phyloP scores from a whole-genome alignment of 768 basidiomycete species.

The Termitomyces sp. region DNA sequence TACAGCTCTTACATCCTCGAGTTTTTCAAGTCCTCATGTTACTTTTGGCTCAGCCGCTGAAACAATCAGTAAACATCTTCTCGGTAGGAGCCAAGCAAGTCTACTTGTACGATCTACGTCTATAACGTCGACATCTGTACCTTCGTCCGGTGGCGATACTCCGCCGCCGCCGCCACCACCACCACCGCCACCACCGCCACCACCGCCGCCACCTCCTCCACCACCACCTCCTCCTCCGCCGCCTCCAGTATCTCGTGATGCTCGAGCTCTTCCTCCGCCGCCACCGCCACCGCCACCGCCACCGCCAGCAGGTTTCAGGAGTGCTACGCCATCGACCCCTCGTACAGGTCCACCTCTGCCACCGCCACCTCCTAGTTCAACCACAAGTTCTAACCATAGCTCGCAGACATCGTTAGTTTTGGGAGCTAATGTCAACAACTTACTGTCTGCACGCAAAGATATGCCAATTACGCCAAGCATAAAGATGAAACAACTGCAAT shows the following conservation, averaged over 20 bases:
- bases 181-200: neutral
- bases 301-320: slow-evolving; percentile 22
- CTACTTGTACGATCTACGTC: slow-evolving; percentile 31
- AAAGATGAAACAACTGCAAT: slow-evolving; percentile 97
- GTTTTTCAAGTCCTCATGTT: slow-evolving; percentile 36
- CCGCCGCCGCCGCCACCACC: neutral
- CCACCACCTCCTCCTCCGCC: slow-evolving; percentile 15
- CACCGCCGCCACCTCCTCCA: neutral
- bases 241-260: slow-evolving; percentile 16
- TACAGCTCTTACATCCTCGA: slow-evolving; percentile 51
- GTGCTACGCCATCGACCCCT: slow-evolving; percentile 21
- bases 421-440: slow-evolving; percentile 50
- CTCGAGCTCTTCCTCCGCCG: slow-evolving; percentile 26
- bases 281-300: slow-evolving; percentile 34
- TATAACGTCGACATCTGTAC: slow-evolving; percentile 18
- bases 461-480: slow-evolving; percentile 78
- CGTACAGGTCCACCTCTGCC: slow-evolving; percentile 29
- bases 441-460: slow-evolving; percentile 73
- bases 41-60: slow-evolving; percentile 52
- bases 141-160: slow-evolving; percentile 19
- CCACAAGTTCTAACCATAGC: slow-evolving; percentile 23
- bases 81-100: slow-evolving; percentile 40
- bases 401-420: slow-evolving; percentile 58
- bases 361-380: slow-evolving; percentile 32
- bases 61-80: slow-evolving; percentile 55